Evolutionary conservation across 2,329 filamentous ascomycete genomes (phyloP), one percentile per base, ranked within the genome.

Genomic region (Diaporthe nobilis): DNA sequence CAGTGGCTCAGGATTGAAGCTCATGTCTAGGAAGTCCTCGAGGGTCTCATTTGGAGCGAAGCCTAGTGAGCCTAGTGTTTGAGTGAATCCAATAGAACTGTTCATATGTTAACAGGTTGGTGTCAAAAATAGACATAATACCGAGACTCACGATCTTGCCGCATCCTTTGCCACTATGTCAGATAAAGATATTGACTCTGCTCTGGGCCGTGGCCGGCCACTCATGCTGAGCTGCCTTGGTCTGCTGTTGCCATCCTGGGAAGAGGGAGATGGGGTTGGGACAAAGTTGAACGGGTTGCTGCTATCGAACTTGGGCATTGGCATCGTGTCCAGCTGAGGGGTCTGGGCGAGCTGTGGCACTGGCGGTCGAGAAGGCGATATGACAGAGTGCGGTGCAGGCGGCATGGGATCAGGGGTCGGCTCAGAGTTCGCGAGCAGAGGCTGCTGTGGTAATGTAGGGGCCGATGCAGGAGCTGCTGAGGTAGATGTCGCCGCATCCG

Each of bases 31-130:
- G 53, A 85, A 85, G 74, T 85, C 83, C 67, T 81, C 81, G 15
- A 84, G 78, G 2, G 83, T 85, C 74, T 85, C 83, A 72, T 82
- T 81, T 0, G 83, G 82, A 4, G 82, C 83, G 68, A 85, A 85
- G 0, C 83, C 83, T 0, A 85, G 81, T 10, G 83, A 82, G 3
- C 82, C 82, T 4, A 85, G 80, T 4, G 82, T 84, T 61, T 83
- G 81, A 1, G 82, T 82, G 71, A 82, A 82, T n/a, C 80, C 81
- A 15, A 81, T 79, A 8, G 82, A 80, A 34, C 83, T 84, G 74
- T 37, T 37, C n/a, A 28, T 20, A 0, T 9, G 74, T 77, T 13
- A 79, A 72, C 34, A 4, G 17, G 75, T 72, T 20, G 77, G 60
- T 44, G 42, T 28, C 6, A 12, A 12, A 53, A 17, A 3, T 3